These are phyloP conservation scores for Avena eriantha DNA, from an alignment of 176 grass and related monocot genomes.

Conservation along the genomic window DNA sequence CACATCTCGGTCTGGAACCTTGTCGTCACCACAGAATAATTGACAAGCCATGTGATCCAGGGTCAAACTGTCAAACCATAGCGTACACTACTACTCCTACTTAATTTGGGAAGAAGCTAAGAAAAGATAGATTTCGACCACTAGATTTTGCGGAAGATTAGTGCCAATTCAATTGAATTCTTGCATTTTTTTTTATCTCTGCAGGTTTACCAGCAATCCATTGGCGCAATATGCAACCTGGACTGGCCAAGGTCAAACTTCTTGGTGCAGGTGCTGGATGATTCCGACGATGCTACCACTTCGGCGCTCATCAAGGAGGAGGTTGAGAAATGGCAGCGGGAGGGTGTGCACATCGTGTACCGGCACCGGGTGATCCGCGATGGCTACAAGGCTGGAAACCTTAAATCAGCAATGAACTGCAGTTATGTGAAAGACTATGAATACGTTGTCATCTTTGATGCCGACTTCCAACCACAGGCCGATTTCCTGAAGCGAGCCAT, in stretches of 20 bases:
- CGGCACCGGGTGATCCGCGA: constrained; percentile 72
- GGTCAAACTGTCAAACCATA: constrained; percentile 15
- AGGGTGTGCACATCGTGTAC: constrained; percentile 73
- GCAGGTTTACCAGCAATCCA: constrained; percentile 96
- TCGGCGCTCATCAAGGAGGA: constrained; percentile 76
- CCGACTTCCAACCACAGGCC: constrained; percentile 72
- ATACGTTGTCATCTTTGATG: constrained; percentile 90
- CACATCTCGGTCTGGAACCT: constrained; percentile 25
- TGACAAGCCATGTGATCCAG: neutral
- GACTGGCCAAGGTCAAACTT: constrained; percentile 79
- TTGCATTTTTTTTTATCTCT: constrained; percentile 43
- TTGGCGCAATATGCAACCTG: constrained; percentile 73
- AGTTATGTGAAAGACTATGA: constrained; percentile 88
- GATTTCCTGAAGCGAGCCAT: constrained; percentile 84
- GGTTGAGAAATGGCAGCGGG: constrained; percentile 75
- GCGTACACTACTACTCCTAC: neutral
- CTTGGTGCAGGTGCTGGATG: constrained; percentile 80
- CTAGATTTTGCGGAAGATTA: neutral
- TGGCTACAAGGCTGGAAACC: constrained; percentile 91
- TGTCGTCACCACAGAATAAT: constrained; percentile 37
- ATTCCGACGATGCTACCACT: constrained; percentile 73
- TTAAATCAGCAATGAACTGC: constrained; percentile 90
- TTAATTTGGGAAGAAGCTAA: neutral
- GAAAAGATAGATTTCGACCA: neutral
- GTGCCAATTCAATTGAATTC: constrained; percentile 23